Conservation (phyloP, 352 stramenopile genomes). For the Sclerospora graminicola region DNA sequence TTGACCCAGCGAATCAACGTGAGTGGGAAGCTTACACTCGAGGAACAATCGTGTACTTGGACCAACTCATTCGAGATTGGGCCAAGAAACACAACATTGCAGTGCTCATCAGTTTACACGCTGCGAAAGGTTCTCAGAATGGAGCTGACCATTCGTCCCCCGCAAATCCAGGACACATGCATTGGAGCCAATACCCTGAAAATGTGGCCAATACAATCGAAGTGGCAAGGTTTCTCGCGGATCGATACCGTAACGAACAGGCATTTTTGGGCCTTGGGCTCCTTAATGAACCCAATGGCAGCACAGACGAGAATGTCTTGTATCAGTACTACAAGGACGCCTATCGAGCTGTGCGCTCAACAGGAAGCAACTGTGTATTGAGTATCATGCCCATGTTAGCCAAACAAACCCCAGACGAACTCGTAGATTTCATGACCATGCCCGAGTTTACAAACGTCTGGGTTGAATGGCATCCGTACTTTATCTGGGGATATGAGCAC, state of each 20-base stretch:
- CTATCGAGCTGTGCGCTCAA: conserved; percentile 43
- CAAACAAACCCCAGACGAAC: conserved; percentile 43
- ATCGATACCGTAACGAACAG: conserved; percentile 47
- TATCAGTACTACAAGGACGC: conserved; percentile 70
- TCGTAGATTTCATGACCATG: conserved; percentile 44
- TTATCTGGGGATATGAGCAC: conserved; percentile 69
- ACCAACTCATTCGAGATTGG: conserved; percentile 37
- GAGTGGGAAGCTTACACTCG: conserved; percentile 33
- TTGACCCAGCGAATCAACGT: conserved; percentile 17
- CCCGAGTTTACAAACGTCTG: conserved; percentile 60
- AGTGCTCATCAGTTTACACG: conserved; percentile 41
- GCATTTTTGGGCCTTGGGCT: conserved; percentile 67
- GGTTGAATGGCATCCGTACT: conserved; percentile 78
- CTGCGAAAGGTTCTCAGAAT: conserved; percentile 46
- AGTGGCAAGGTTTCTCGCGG: conserved; percentile 38
- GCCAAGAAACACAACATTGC: conserved; percentile 40
- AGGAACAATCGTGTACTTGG: conserved; percentile 30
- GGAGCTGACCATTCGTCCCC: conserved; percentile 30
- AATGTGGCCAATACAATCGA: conserved; percentile 54
- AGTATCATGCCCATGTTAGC: conserved; percentile 47
- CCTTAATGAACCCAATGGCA: conserved; percentile 53
- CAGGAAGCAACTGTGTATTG: conserved; percentile 56
- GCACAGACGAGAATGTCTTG: conserved; percentile 33
- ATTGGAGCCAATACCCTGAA: conserved; percentile 48
- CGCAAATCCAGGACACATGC: conserved; percentile 24